Evolutionary conservation across 768 basidiomycete species (phyloP).

Genomic region (Lactarius hatsudake): DNA sequence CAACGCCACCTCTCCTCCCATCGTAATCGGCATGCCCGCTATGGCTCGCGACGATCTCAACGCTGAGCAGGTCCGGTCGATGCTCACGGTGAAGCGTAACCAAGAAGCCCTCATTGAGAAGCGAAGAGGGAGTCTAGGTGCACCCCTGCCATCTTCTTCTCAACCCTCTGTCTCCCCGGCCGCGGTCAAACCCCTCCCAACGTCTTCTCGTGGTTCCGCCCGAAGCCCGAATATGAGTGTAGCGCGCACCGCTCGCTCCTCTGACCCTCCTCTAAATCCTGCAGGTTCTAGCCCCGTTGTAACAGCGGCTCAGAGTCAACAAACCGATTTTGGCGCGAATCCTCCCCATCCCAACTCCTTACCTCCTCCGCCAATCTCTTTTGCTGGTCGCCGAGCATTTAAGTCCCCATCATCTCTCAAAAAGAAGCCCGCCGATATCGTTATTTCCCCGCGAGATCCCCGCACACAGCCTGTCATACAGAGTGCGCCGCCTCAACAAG

Average conservation of each 20-base stretch:
- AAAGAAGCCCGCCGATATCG: conserved; percentile 72
- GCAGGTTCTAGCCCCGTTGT: conserved; percentile 26
- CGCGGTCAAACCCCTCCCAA: conserved; percentile 31
- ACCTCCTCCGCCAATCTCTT: conserved; percentile 72
- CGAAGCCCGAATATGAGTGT: conserved; percentile 27
- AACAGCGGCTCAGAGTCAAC: conserved; percentile 33
- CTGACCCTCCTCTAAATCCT: conserved; percentile 33
- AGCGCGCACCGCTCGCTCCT: conserved; percentile 29
- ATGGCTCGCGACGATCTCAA: conserved; percentile 56
- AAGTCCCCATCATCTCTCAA: conserved; percentile 52
- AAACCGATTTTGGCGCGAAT: conserved; percentile 21
- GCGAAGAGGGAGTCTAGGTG: conserved; percentile 58
- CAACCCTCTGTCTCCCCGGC: conserved; percentile 26
- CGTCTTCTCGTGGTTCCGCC: conserved; percentile 35
- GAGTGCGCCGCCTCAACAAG: conserved; percentile 69
- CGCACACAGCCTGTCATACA: conserved; percentile 63
- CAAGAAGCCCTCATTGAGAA: conserved; percentile 72
- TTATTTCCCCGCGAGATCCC: conserved; percentile 68
- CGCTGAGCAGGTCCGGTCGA: conserved; percentile 59
- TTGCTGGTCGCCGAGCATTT: conserved; percentile 69
- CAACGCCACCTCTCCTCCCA: conserved; percentile 63
- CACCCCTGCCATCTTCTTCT: conserved; percentile 29
- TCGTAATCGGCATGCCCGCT: conserved; percentile 55
- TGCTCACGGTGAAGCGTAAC: conserved; percentile 62
- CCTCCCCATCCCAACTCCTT: conserved; percentile 43